phyloP scores from a whole-genome alignment of 2,329 filamentous ascomycete genomes.

The Pseudogymnoascus sp. region DNA sequence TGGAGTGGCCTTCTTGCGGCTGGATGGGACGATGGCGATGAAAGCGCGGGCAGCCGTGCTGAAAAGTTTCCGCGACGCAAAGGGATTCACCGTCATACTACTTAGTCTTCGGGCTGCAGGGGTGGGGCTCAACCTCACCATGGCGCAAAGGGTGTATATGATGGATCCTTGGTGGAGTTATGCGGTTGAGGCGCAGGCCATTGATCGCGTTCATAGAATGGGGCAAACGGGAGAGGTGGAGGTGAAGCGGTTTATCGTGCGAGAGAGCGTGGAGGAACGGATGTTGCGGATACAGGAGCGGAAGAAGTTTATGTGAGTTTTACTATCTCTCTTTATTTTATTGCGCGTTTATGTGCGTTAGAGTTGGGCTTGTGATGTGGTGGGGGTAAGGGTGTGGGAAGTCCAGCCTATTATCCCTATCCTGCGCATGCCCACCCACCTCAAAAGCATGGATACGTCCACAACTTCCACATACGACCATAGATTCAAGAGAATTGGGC shows the following conservation, averaged over 20 bases:
- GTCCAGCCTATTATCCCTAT: not conserved
- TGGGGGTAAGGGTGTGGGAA: not conserved
- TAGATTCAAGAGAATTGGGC: constrained; percentile 24
- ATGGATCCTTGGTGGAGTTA: constrained; percentile 99
- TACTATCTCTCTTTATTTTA: constrained; percentile 11
- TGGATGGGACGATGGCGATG: constrained; percentile 87
- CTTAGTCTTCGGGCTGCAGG: constrained; percentile 84
- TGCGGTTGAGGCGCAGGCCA: constrained; percentile 91
- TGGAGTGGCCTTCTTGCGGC: constrained; percentile 72
- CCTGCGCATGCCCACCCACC: not conserved
- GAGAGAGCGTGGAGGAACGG: constrained; percentile 85
- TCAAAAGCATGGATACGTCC: not conserved
- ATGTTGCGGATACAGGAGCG: constrained; percentile 91
- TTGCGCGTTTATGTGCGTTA: constrained; percentile 17
- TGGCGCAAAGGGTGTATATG: constrained; percentile 87
- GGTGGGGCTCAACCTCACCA: constrained; percentile 87
- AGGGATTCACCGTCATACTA: constrained; percentile 66
- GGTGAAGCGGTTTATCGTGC: constrained; percentile 82
- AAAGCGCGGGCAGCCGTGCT: constrained; percentile 76
- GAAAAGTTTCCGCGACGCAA: constrained; percentile 56
- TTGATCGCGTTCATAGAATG: constrained; percentile 96
- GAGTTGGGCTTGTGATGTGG: constrained; percentile 15
- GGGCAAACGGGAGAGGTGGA: constrained; percentile 81
- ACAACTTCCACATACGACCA: constrained; percentile 22
- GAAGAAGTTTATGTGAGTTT: constrained; percentile 87